These are phyloP conservation scores for Karstenula rhodostoma DNA, from an alignment of 2,329 filamentous ascomycete genomes.

Conservation along the genomic window DNA sequence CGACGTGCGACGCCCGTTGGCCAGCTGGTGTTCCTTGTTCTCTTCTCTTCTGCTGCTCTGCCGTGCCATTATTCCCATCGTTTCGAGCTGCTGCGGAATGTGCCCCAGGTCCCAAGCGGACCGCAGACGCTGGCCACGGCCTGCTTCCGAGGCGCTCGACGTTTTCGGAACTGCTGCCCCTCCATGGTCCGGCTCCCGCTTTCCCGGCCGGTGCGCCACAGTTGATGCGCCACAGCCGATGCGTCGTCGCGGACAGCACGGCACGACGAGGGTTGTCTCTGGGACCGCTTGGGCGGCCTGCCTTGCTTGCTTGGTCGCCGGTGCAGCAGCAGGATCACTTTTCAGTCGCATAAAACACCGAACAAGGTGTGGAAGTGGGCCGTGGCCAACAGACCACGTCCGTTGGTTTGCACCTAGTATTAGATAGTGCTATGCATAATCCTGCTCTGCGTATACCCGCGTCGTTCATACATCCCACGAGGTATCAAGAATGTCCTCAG, in stretches of 20 bases:
- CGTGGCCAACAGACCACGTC: too few relatives aligned
- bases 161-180: slow-evolving; percentile 17
- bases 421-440: not conserved
- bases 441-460: not conserved
- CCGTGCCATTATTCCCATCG: too few relatives aligned
- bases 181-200: not conserved
- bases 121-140: not conserved
- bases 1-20: slow-evolving; percentile 2
- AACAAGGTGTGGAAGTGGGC: too few relatives aligned
- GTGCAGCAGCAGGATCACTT: not conserved
- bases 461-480: not conserved
- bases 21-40: not conserved
- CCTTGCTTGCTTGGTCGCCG: too few relatives aligned
- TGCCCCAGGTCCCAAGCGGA: too few relatives aligned
- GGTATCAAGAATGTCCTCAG: slow-evolving; percentile 11
- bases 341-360: too few relatives aligned
- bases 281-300: too few relatives aligned
- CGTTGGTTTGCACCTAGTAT: not conserved
- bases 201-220: slow-evolving; percentile 1
- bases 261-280: not conserved
- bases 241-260: slow-evolving; percentile 1
- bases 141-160: slow-evolving; percentile 8
- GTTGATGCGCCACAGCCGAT: not conserved
- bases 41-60: not conserved
- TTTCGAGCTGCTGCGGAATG: not conserved